A percentile compares a stretch with the other conserved stretches of the same genome.
These are phyloP conservation scores for Boletellus ananas DNA, from an alignment of 768 basidiomycete species.

Conservation along the genomic window DNA sequence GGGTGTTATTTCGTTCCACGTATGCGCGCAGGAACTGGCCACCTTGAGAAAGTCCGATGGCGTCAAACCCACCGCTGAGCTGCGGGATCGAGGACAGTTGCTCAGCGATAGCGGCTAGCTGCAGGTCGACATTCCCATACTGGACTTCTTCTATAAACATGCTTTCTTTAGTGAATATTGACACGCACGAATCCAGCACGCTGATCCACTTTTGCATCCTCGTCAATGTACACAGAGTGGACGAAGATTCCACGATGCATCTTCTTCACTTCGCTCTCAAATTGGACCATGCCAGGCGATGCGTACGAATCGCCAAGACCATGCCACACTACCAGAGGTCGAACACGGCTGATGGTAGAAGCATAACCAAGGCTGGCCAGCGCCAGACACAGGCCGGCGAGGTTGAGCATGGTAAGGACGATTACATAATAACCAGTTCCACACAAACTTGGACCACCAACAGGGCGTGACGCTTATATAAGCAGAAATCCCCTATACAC, in stretches of 20 bases:
- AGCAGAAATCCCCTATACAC: too few relatives aligned
- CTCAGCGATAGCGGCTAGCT: conserved; percentile 58
- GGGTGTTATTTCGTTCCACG: conserved; percentile 69
- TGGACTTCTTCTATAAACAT: conserved; percentile 26
- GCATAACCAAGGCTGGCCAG: conserved; percentile 11
- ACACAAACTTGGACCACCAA: too few relatives aligned
- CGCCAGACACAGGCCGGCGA: conserved; percentile 13
- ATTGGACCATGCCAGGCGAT: conserved; percentile 69
- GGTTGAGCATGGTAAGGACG: conserved; percentile 8
- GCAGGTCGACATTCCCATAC: conserved; percentile 78
- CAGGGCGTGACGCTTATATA: too few relatives aligned
- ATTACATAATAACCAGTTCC: too few relatives aligned
- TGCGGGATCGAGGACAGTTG: conserved; percentile 65
- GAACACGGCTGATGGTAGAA: conserved; percentile 19
- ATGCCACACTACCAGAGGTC: conserved; percentile 76
- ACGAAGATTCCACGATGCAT: conserved; percentile 75
- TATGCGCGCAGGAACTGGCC: conserved; percentile 89
- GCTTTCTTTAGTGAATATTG: background rate
- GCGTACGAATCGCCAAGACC: conserved; percentile 78
- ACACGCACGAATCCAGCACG: conserved; percentile 68
- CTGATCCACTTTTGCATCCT: conserved; percentile 58
- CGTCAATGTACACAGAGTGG: conserved; percentile 66
- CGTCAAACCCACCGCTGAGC: conserved; percentile 71
- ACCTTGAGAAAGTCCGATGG: conserved; percentile 86
- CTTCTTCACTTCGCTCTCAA: conserved; percentile 52